Evolutionary conservation across 352 stramenopile genomes (phyloP).

Genomic region (Pythium myriotylum): DNA sequence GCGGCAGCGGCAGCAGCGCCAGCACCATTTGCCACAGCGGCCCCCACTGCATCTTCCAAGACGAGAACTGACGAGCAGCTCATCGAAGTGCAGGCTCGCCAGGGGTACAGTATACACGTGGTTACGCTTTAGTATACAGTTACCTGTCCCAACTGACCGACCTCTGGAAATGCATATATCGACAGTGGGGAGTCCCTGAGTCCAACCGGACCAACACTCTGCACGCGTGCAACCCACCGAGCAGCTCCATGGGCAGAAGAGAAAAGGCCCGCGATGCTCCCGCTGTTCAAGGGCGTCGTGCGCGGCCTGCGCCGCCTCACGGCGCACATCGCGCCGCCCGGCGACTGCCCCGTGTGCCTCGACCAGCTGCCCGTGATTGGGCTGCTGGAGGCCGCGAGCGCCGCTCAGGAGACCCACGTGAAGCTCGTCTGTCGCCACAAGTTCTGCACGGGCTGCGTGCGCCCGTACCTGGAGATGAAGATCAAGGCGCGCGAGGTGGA

Average conservation of each 20-base stretch:
- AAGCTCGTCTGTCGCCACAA: slow-evolving; percentile 61
- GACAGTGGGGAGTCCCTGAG: background rate
- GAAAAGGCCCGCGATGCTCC: slow-evolving; percentile 13
- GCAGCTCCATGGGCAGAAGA: background rate
- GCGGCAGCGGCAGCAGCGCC: slow-evolving; percentile 52
- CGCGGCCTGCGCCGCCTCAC: slow-evolving; percentile 54
- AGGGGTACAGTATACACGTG: slow-evolving; percentile 9
- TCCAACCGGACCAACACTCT: background rate
- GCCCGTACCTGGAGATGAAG: slow-evolving; percentile 62
- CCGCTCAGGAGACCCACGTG: slow-evolving; percentile 30
- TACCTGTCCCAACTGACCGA: background rate
- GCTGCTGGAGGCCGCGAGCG: slow-evolving; percentile 34
- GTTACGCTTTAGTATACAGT: no score
- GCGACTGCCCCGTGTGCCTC: slow-evolving; percentile 61
- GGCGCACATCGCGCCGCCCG: slow-evolving; percentile 43
- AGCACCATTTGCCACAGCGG: slow-evolving; percentile 58
- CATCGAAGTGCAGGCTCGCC: background rate
- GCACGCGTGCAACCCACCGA: background rate
- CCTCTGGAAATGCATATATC: background rate
- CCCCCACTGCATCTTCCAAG: slow-evolving; percentile 26
- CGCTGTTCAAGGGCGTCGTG: slow-evolving; percentile 48
- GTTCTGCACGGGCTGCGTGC: slow-evolving; percentile 58
- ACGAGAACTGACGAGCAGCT: slow-evolving; percentile 13
- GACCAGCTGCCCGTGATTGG: slow-evolving; percentile 52
- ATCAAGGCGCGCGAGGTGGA: slow-evolving; percentile 61